A percentile compares a stretch with the other conserved stretches of the same genome.
phyloP scores from a whole-genome alignment of 2,329 filamentous ascomycete genomes.

The Xylariaceae sp. region DNA sequence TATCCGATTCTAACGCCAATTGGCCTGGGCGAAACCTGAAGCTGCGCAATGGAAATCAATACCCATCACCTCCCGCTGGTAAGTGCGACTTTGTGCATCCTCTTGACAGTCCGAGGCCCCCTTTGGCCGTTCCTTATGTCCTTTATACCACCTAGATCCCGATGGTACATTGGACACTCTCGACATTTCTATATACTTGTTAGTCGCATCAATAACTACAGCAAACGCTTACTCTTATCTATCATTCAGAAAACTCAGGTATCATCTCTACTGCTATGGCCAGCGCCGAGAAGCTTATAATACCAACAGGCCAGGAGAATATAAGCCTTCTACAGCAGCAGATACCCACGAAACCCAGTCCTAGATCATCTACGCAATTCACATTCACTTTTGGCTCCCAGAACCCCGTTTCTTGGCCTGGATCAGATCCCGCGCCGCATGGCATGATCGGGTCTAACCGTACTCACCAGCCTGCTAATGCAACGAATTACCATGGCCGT shows the following conservation, averaged over 20 bases:
- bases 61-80: conserved; percentile 51
- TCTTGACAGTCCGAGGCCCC: background rate
- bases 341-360: conserved; percentile 63
- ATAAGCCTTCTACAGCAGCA: conserved; percentile 79
- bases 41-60: conserved; percentile 51
- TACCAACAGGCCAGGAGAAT: conserved; percentile 75
- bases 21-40: conserved; percentile 60
- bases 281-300: conserved; percentile 76
- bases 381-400: conserved; percentile 96
- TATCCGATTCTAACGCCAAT: conserved; percentile 63
- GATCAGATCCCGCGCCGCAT: conserved; percentile 49
- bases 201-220: background rate
- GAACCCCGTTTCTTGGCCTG: conserved; percentile 80
- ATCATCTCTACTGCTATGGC: conserved; percentile 94
- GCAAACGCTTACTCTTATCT: conserved; percentile 30
- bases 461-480: conserved; percentile 31
- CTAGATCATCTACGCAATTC: conserved; percentile 80
- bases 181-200: background rate
- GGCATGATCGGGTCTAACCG: conserved; percentile 42
- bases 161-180: background rate
- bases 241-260: conserved; percentile 62
- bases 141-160: too few species aligned
- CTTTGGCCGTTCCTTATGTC: background rate
- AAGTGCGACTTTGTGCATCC: conserved; percentile 37
- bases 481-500: conserved; percentile 27